Conservation (phyloP, 805 yeast genomes). For the Middelhovenomyces tepae region DNA sequence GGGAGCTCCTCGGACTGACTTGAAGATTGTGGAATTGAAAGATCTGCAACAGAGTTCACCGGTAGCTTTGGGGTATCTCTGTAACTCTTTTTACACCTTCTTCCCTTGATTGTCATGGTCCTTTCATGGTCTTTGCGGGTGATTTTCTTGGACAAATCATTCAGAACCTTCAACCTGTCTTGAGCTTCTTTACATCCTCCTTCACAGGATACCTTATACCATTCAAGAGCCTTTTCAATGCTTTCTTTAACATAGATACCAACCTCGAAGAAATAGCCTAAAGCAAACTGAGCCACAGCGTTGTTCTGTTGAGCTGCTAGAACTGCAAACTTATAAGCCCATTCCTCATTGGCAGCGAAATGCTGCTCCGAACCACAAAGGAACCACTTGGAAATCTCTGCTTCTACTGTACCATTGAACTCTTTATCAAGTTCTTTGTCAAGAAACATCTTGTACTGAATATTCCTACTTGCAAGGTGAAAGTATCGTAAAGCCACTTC, state of each 20-base stretch:
- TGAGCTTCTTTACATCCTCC: conserved; percentile 36
- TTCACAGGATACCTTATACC: conserved; percentile 45
- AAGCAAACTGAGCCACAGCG: conserved; percentile 56
- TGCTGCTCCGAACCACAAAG: conserved; percentile 56
- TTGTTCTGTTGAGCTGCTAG: conserved; percentile 55
- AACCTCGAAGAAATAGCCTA: conserved; percentile 58
- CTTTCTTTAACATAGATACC: conserved; percentile 50
- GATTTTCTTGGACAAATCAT: conserved; percentile 5
- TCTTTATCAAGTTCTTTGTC: conserved; percentile 13
- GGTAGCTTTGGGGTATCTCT: too few relatives aligned
- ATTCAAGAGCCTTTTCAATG: conserved; percentile 36
- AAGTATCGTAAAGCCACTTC: conserved; percentile 26
- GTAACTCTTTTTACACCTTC: too few relatives aligned
- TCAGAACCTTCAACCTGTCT: conserved; percentile 20
- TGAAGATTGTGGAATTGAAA: conserved; percentile 8
- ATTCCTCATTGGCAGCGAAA: conserved; percentile 46
- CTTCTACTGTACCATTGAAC: conserved; percentile 27
- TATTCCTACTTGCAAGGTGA: conserved; percentile 28
- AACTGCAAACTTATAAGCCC: conserved; percentile 60
- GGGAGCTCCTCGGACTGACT: conserved; percentile 5
- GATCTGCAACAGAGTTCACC: too few relatives aligned
- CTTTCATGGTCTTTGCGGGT: conserved; percentile 19
- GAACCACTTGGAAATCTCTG: conserved; percentile 47
- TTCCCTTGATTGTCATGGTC: conserved; percentile 14
- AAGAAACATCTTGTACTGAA: conserved; percentile 19